Conservation (phyloP, 129 eudicot species). For the Flaveria brownii region DNA sequence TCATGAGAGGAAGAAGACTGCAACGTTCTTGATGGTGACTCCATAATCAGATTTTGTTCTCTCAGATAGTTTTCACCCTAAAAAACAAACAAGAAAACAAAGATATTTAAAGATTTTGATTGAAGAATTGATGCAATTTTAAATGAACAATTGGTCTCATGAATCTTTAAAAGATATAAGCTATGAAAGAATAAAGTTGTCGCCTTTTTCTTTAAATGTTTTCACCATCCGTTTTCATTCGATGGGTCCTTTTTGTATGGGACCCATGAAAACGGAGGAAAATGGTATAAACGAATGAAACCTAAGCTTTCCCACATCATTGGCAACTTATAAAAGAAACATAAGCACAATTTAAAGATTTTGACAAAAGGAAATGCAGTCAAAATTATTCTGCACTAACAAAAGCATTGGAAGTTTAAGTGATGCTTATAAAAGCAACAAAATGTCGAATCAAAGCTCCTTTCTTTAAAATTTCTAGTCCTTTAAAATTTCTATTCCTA, state of each 20-base stretch:
- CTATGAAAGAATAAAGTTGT: constrained; percentile 3
- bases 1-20: constrained; percentile 51
- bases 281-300: constrained; percentile 4
- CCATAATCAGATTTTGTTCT: constrained; percentile 52
- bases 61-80: constrained; percentile 38
- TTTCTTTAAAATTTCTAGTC: constrained; percentile 16
- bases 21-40: constrained; percentile 61
- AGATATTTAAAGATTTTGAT: constrained; percentile 13
- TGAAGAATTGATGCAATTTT: not conserved
- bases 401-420: constrained; percentile 29
- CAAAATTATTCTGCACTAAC: constrained; percentile 34
- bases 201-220: not conserved
- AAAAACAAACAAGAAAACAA: constrained; percentile 20
- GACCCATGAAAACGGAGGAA: constrained; percentile 13
- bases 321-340: constrained; percentile 16
- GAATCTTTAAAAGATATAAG: constrained; percentile 7
- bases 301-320: constrained; percentile 26
- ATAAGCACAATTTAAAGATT: not conserved
- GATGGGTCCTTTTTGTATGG: constrained; percentile 14
- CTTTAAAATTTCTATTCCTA: constrained; percentile 10
- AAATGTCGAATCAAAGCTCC: constrained; percentile 1
- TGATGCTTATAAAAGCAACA: constrained; percentile 30
- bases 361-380: constrained; percentile 22
- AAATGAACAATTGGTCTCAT: not conserved
- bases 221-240: not conserved